Evolutionary conservation across 495 filamentous ascomycete genomes (phyloP).

Genomic region (Penicillium soppii): DNA sequence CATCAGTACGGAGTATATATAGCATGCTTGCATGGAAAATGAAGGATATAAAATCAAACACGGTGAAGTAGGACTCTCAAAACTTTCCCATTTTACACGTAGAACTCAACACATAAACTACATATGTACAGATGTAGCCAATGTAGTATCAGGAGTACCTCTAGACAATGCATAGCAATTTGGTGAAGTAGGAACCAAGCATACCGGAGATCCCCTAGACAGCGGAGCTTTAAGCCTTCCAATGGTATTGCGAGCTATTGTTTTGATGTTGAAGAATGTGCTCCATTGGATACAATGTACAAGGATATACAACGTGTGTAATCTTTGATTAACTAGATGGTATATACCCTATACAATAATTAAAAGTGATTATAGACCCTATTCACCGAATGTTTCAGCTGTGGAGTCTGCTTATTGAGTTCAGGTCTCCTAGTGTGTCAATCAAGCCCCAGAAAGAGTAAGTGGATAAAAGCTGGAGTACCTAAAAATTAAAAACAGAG

Average conservation of each 20-base stretch:
- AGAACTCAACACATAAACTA: too few relatives aligned
- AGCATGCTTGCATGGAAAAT: too few relatives aligned
- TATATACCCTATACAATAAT: too few relatives aligned
- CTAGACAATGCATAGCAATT: too few relatives aligned
- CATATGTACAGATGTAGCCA: too few relatives aligned
- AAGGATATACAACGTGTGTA: too few relatives aligned
- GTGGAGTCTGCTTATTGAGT: constrained; percentile 22
- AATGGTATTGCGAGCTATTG: not conserved
- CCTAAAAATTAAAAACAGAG: not conserved
- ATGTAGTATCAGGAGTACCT: too few relatives aligned
- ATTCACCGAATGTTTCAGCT: constrained; percentile 17
- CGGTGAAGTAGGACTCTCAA: too few relatives aligned
- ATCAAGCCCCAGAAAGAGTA: constrained; percentile 6
- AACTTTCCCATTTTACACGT: too few relatives aligned
- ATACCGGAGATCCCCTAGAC: not conserved
- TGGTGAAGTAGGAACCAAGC: not conserved
- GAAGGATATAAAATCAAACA: too few relatives aligned
- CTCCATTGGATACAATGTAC: too few relatives aligned
- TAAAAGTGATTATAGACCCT: constrained; percentile 13
- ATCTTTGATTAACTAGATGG: too few relatives aligned
- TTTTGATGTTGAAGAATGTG: constrained; percentile 1
- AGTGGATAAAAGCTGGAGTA: constrained; percentile 17
- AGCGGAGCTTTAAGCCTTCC: not conserved
- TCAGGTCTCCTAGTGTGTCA: constrained; percentile 8
- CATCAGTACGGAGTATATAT: not conserved